Evolutionary conservation across 228 moss, liverwort and hornwort genomes (phyloP), one percentile per base, ranked within the genome.

Genomic region (Sphagnum fallax): DNA sequence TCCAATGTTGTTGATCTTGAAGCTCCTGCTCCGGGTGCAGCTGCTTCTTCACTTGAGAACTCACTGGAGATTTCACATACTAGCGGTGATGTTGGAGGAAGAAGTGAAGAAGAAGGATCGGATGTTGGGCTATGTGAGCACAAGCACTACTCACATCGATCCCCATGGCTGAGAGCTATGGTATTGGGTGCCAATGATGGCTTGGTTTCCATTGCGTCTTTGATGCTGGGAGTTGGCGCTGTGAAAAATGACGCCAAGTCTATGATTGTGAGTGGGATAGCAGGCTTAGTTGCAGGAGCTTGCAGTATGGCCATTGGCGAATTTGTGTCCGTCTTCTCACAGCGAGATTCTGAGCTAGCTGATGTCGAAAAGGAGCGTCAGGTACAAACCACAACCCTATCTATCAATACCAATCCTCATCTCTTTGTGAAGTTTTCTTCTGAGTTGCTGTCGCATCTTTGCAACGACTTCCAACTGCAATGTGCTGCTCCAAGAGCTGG

Each of bases 121-220:
- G 32, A 32, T 32, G 32, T 32, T 32, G 32, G 32, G 32, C 32
- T 32, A 32, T 80, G 80, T 15, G 75, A 60, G 49, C 86, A 86
- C 78, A 83, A 76, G 69, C 55, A 67, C 67, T 67, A 51, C 67
- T 13, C 67, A 18, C 67, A 67, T 51, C 49, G 67, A 32, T 51
- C 67, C 5, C 67, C 67, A 16, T 70, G 69, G 69, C 69, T 70
- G 6, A 13, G 69, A 47, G 69, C 69, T 15, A 48, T 57, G 7
- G 53, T 70, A 14, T 50, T 70, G 49, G 69, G 69, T 53, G 69
- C 53, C 55, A 70, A 70, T 59, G 69, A 70, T 58, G 69, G 69
- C 16, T 59, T 70, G 16, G 69, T 70, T 6, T 70, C 69, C 18
- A 70, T 57, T 11, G 69, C 69, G 60, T 70, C 69, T 7, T 50